phyloP scores from a whole-genome alignment of 495 filamentous ascomycete species.

The Aspergillus homomorphus region DNA sequence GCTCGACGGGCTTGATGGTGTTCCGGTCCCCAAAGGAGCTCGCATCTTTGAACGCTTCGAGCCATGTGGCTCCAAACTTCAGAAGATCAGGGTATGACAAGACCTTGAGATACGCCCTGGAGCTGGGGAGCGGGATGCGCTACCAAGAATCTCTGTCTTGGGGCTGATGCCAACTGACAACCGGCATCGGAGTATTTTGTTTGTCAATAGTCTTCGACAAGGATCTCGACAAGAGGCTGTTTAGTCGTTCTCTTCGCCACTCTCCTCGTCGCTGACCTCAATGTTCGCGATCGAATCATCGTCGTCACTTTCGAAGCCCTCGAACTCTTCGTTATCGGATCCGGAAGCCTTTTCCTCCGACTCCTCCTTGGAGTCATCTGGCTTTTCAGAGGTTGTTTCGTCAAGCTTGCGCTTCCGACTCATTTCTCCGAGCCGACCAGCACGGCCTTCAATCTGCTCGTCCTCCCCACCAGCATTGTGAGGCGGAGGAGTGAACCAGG shows the following conservation, averaged over 20 bases:
- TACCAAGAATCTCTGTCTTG: not conserved
- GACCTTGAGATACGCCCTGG: not conserved
- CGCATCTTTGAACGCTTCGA: not conserved
- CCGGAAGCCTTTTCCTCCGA: slow-evolving; percentile 26
- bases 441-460: slow-evolving; percentile 55
- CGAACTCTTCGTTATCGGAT: slow-evolving; percentile 34
- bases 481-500: slow-evolving; percentile 90
- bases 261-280: slow-evolving; percentile 44
- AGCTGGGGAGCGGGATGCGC: not conserved
- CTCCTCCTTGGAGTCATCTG: slow-evolving; percentile 22
- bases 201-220: not conserved
- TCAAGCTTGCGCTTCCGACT: slow-evolving; percentile 53
- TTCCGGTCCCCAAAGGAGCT: slow-evolving; percentile 6
- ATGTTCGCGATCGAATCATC: slow-evolving; percentile 43
- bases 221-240: not conserved
- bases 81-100: not conserved
- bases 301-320: slow-evolving; percentile 35
- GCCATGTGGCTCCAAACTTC: not conserved
- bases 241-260: slow-evolving; percentile 43
- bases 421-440: slow-evolving; percentile 64
- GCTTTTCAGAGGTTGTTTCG: slow-evolving; percentile 32
- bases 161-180: not conserved
- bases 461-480: slow-evolving; percentile 50
- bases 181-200: not conserved
- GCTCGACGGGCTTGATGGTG: slow-evolving; percentile 10